phyloP scores from a whole-genome alignment of 2,329 filamentous ascomycete species.

The Trichophyton schoenleinii region DNA sequence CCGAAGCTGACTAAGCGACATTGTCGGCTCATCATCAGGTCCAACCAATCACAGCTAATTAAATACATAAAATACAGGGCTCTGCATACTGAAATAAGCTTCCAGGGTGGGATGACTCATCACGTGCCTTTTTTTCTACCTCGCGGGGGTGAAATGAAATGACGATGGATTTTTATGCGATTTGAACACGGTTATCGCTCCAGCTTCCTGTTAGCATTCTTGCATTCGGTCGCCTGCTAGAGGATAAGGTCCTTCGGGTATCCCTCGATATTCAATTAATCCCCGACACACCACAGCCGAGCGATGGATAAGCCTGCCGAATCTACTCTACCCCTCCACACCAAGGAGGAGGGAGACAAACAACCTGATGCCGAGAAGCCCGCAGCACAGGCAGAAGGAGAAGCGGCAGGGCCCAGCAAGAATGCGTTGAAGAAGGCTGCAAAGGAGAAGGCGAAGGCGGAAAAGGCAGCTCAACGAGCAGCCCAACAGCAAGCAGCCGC shows the following conservation, averaged over 20 bases:
- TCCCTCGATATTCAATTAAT: background rate
- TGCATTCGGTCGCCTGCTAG: background rate
- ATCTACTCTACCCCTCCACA: conserved; percentile 12
- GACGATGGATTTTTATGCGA: background rate
- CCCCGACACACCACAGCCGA: background rate
- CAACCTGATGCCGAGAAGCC: conserved; percentile 2
- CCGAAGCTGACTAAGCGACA: background rate
- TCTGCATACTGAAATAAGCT: conserved; percentile 2
- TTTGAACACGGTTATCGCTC: background rate
- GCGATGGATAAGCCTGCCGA: conserved; percentile 12
- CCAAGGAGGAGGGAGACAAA: conserved; percentile 8
- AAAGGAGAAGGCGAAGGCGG: conserved; percentile 79
- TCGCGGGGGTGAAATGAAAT: background rate
- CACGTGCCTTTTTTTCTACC: background rate
- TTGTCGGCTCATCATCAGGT: background rate
- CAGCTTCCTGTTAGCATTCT: background rate
- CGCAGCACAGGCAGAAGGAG: conserved; percentile 19
- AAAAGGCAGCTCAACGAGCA: conserved; percentile 58
- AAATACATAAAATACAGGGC: background rate
- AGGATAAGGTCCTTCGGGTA: background rate
- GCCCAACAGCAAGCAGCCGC: conserved; percentile 62
- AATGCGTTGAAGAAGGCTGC: conserved; percentile 76
- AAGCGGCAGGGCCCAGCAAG: conserved; percentile 49
- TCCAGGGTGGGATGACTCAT: conserved; percentile 9
- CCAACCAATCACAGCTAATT: background rate